These are phyloP conservation scores for Rhodotorula taiwanensis DNA, from an alignment of 768 basidiomycete species.

Conservation along the genomic window DNA sequence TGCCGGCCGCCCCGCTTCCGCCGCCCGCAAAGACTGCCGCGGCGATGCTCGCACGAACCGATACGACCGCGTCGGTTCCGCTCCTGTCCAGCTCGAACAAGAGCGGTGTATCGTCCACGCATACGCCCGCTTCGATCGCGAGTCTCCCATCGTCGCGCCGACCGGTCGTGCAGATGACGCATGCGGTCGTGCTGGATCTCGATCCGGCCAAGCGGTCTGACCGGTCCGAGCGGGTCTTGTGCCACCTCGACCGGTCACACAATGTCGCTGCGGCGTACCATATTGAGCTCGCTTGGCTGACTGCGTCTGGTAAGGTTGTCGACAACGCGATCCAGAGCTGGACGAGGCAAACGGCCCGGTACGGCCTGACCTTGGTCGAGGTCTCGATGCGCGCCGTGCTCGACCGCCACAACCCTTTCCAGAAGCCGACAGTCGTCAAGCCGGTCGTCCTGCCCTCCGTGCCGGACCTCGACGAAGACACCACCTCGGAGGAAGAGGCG, in stretches of 20 bases:
- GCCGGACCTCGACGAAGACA: background rate
- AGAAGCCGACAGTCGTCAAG: constrained; percentile 76
- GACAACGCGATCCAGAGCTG: constrained; percentile 79
- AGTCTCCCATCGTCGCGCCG: constrained; percentile 51
- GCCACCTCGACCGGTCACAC: constrained; percentile 87
- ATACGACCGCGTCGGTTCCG: background rate
- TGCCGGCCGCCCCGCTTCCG: background rate
- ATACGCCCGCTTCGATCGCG: background rate
- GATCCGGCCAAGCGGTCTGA: constrained; percentile 52
- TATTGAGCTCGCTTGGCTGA: constrained; percentile 96
- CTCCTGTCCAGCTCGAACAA: constrained; percentile 26
- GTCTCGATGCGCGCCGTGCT: constrained; percentile 22
- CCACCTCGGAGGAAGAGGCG: background rate
- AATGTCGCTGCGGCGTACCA: constrained; percentile 93
- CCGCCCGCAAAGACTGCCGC: constrained; percentile 8
- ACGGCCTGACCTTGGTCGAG: constrained; percentile 86
- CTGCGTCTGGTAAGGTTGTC: constrained; percentile 81
- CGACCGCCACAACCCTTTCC: constrained; percentile 71
- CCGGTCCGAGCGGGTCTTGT: constrained; percentile 50
- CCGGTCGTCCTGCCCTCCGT: constrained; percentile 67
- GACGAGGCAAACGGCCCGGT: constrained; percentile 73
- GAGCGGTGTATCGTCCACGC: constrained; percentile 42
- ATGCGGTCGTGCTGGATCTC: constrained; percentile 84
- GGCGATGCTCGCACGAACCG: constrained; percentile 18
- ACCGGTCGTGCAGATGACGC: constrained; percentile 56